A percentile compares a stretch with the other conserved stretches of the same genome.
These are phyloP conservation scores for Pascua guehoae DNA, from an alignment of 1,284 basidiomycete species.

Conservation along the genomic window DNA sequence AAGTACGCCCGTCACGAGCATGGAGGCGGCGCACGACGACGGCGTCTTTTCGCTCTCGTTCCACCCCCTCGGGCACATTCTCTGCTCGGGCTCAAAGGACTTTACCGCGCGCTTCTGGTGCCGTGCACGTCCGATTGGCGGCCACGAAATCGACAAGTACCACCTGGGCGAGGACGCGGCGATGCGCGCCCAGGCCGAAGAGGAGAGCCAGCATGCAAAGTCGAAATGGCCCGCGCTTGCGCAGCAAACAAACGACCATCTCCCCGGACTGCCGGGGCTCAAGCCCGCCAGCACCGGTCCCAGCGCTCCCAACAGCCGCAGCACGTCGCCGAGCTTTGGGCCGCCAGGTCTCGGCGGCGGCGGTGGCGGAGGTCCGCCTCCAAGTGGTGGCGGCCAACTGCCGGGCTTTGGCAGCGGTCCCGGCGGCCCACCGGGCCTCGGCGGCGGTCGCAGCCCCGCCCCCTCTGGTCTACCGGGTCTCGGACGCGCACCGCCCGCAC, in stretches of 20 bases:
- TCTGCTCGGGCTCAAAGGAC: conserved; percentile 90
- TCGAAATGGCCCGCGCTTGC: conserved; percentile 16
- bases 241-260: background rate
- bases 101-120: conserved; percentile 98
- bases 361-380: background rate
- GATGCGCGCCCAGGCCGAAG: conserved; percentile 50
- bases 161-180: conserved; percentile 45
- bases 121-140: conserved; percentile 61
- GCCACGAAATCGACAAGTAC: conserved; percentile 61
- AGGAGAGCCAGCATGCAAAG: conserved; percentile 7
- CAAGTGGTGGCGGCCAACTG: background rate
- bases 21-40: conserved; percentile 91
- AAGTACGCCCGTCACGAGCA: conserved; percentile 65
- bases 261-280: conserved; percentile 12
- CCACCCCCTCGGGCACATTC: conserved; percentile 92
- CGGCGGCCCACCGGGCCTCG: conserved; percentile 4
- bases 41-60: conserved; percentile 94
- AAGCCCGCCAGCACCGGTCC: too few relatives aligned
- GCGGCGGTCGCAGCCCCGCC: background rate
- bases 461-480: background rate
- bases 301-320: too few relatives aligned
- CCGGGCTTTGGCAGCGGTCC: background rate
- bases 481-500: background rate
- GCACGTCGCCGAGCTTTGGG: background rate
- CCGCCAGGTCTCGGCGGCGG: conserved; percentile 4